Percentiles rank a stretch among this genome's conserved stretches.
phyloP scores from a whole-genome alignment of 805 yeast species.

The Barnettozyma pratensis region DNA sequence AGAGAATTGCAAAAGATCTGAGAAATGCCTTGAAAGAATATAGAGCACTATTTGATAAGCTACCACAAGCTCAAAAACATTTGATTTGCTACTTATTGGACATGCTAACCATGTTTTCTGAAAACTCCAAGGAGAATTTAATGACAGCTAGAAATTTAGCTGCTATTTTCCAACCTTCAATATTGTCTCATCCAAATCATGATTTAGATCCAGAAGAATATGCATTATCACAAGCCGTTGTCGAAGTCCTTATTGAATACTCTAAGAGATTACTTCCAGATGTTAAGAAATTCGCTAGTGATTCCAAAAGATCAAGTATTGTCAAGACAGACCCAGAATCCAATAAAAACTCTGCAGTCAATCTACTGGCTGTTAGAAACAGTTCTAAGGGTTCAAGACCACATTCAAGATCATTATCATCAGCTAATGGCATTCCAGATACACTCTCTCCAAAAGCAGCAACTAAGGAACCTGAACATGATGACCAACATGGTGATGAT shows the following conservation, averaged over 20 bases:
- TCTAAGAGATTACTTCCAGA: conserved; percentile 71
- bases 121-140: conserved; percentile 68
- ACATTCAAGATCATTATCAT: conserved; percentile 40
- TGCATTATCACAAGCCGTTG: conserved; percentile 77
- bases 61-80: conserved; percentile 79
- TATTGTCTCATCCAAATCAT: conserved; percentile 86
- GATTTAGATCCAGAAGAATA: conserved; percentile 92
- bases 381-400: conserved; percentile 19
- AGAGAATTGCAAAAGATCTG: conserved; percentile 57
- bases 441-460: conserved; percentile 20
- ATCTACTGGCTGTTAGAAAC: conserved; percentile 15
- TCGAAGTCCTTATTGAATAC: conserved; percentile 85
- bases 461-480: background rate
- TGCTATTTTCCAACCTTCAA: conserved; percentile 96
- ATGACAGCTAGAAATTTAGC: conserved; percentile 94
- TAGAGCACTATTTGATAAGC: conserved; percentile 56
- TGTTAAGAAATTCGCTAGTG: conserved; percentile 27
- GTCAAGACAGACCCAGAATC: conserved; percentile 6
- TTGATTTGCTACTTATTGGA: conserved; percentile 83
- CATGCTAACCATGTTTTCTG: conserved; percentile 77
- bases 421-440: conserved; percentile 39
- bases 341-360: conserved; percentile 13
- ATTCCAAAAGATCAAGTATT: conserved; percentile 7
- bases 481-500: conserved; percentile 1
- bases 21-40: conserved; percentile 67